Conservation (phyloP, 2,329 filamentous ascomycete genomes). For the Cercospora citrullina region DNA sequence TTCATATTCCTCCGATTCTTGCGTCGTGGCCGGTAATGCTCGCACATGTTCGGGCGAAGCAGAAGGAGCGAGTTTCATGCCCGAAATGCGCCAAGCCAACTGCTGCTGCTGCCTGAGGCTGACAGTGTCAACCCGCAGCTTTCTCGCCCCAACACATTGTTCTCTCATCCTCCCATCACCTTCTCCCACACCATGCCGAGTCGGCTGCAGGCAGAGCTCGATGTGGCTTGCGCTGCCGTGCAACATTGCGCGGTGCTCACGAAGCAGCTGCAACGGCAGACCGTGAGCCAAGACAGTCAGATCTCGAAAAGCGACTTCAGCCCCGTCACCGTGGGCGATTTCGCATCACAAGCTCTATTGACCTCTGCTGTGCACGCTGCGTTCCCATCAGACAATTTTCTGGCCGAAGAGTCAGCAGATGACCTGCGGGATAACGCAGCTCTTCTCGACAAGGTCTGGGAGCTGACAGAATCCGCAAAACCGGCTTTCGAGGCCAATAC, state of each 20-base stretch:
- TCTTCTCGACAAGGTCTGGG: conserved; percentile 57
- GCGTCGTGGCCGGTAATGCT: neutral
- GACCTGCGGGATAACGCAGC: conserved; percentile 52
- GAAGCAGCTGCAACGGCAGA: conserved; percentile 50
- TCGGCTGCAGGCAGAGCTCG: conserved; percentile 26
- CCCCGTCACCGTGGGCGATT: conserved; percentile 65
- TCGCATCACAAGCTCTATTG: conserved; percentile 63
- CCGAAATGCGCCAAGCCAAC: neutral
- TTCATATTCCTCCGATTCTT: neutral
- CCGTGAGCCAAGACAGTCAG: conserved; percentile 51
- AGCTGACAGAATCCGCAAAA: conserved; percentile 48
- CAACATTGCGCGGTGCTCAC: conserved; percentile 52
- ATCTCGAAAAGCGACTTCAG: conserved; percentile 60
- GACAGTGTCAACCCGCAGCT: no score
- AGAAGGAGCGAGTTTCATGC: neutral
- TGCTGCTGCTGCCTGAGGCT: neutral
- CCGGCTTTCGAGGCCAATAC: conserved; percentile 31
- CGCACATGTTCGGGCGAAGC: neutral
- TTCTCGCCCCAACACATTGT: neutral
- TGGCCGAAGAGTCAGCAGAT: conserved; percentile 62
- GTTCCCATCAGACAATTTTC: conserved; percentile 59
- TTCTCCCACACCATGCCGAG: conserved; percentile 10
- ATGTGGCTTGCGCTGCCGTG: conserved; percentile 26
- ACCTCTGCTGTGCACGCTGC: conserved; percentile 56
- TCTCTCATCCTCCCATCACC: neutral